A percentile compares a stretch with the other conserved stretches of the same genome.
phyloP scores from a whole-genome alignment of 2,329 filamentous ascomycete species.

The Ophiocordyceps camponoti-rufipedis region DNA sequence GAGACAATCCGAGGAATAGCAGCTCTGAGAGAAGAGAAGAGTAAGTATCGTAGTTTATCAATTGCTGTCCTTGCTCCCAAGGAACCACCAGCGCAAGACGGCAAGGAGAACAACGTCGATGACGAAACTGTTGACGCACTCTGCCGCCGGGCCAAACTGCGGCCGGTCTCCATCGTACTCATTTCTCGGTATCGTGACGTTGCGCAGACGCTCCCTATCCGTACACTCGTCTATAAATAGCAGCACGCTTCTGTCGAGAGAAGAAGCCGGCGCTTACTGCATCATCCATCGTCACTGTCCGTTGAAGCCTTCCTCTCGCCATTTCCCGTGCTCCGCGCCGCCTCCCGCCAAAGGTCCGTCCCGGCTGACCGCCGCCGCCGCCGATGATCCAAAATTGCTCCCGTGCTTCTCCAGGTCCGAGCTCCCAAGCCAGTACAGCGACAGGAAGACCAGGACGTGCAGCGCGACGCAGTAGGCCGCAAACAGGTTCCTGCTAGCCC shows the following conservation, averaged over 20 bases:
- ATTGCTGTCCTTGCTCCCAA: no score
- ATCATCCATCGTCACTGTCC: constrained; percentile 8
- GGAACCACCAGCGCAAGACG: no score
- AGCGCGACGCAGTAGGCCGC: constrained; percentile 79
- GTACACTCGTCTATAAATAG: neutral
- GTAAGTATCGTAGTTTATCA: no score
- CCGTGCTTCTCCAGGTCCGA: constrained; percentile 45
- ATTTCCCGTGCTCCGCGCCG: constrained; percentile 28
- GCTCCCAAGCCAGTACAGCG: constrained; percentile 69
- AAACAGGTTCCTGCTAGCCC: constrained; percentile 85
- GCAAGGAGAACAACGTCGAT: no score
- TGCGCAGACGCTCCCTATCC: no score
- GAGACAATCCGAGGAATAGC: no score
- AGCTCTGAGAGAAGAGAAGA: no score
- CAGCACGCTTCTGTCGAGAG: neutral
- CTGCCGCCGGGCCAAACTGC: no score
- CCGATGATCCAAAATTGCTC: constrained; percentile 33
- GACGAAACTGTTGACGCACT: no score
- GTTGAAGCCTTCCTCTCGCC: constrained; percentile 45
- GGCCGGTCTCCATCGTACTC: no score
- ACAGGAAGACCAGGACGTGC: constrained; percentile 72
- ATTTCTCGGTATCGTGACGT: no score
- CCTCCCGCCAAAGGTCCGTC: constrained; percentile 10
- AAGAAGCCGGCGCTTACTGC: neutral
- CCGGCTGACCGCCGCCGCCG: constrained; percentile 16